Evolutionary conservation across 108 stramenopile genomes (phyloP), one percentile per base, ranked within the genome.

Genomic region (Cyclotella choctawhatcheeana): DNA sequence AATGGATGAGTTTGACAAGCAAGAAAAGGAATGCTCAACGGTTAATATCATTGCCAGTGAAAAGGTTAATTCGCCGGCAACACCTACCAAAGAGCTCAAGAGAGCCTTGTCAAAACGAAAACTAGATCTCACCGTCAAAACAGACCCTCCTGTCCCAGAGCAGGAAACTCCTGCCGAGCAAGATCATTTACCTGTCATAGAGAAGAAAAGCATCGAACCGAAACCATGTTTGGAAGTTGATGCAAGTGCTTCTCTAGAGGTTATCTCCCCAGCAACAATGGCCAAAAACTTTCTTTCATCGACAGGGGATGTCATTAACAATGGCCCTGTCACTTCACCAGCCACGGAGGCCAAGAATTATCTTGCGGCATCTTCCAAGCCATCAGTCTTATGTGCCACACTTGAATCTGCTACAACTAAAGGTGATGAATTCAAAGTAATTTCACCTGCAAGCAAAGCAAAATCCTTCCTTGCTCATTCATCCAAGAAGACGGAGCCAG

Each of bases 331-430:
- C 47, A 48, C 8, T 48, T 48, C 47, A n/a, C 18, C 47, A 48
- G 47, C 47, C 12, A 48, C 47, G 4, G n/a, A 48, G 8, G 47
- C 47, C 47, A 48, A 48, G 47, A 48, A 48, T 48, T 10, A n/a
- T n/a, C 47, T 48, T n/a, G 47, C 47, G 12, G n/a, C n/a, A n/a
- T n/a, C 47, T n/a, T n/a, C 47, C 37, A 40, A n/a, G 47, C 18
- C 47, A 48, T 4, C 18, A 4, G 37, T 40, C 37, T 40, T 12
- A 8, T 12, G 37, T 48, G n/a, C 47, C 4, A n/a, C 47, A n/a
- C 8, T n/a, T 4, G 47, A n/a, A 48, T 48, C 47, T n/a, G 17
- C 4, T 48, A n/a, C 17, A n/a, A 48, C 47, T n/a, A 48, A 48
- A n/a, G n/a, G 4, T 48, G 47, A 48, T 10, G n/a, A 48, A 17